phyloP scores from a whole-genome alignment of 805 yeast genomes.

The Suhomyces sp. region DNA sequence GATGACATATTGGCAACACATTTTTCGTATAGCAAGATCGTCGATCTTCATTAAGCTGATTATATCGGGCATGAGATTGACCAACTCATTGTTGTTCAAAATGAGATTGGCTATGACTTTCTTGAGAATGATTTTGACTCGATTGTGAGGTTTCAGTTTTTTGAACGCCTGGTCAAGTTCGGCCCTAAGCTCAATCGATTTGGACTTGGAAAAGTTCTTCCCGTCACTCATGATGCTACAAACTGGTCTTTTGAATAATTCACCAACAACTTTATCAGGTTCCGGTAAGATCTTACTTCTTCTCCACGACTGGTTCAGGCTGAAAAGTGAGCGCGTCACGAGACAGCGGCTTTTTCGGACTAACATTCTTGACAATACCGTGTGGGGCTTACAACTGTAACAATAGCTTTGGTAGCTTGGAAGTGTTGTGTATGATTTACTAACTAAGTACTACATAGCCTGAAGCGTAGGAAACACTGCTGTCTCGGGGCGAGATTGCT shows the following conservation, averaged over 20 bases:
- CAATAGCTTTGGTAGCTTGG: too few species aligned
- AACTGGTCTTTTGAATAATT: background rate
- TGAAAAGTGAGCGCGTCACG: background rate
- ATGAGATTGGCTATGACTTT: constrained; percentile 82
- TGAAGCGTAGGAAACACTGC: constrained; percentile 90
- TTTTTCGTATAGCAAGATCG: constrained; percentile 18
- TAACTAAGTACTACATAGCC: constrained; percentile 47
- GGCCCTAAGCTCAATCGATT: constrained; percentile 38
- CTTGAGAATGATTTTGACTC: constrained; percentile 47
- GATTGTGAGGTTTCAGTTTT: constrained; percentile 38
- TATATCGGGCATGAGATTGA: constrained; percentile 54
- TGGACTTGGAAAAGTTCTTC: constrained; percentile 37
- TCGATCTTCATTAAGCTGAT: constrained; percentile 12
- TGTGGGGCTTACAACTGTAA: background rate
- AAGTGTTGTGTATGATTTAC: background rate
- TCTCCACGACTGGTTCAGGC: background rate
- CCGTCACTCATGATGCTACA: constrained; percentile 31
- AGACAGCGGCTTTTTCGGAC: background rate
- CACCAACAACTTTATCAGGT: background rate
- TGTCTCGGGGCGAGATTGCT: constrained; percentile 49
- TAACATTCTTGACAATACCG: background rate
- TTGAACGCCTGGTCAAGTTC: constrained; percentile 44
- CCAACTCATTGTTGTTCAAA: constrained; percentile 76
- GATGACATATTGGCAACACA: constrained; percentile 65
- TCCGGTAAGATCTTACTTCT: background rate